Evolutionary conservation across 371 early-diverging fungal species (phyloP).

Genomic region (Lichtheimia ornata): DNA sequence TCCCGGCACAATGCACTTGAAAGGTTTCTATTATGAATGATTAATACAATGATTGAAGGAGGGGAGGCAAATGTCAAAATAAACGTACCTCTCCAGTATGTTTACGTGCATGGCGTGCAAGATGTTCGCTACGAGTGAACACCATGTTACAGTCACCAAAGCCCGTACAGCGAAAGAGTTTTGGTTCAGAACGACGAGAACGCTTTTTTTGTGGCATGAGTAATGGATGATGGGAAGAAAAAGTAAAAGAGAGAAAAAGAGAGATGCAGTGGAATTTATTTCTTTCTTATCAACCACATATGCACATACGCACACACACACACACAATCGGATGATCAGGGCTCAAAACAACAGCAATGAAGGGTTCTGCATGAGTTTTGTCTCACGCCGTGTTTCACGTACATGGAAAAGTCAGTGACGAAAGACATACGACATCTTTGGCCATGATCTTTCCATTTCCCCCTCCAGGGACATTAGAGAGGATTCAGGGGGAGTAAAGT

Average conservation of each 20-base stretch:
- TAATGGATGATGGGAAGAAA: neutral
- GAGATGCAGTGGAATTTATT: conserved; percentile 1
- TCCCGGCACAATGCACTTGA: conserved; percentile 57
- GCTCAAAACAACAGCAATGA: neutral
- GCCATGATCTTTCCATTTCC: no score
- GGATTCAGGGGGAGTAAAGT: no score
- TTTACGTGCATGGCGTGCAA: conserved; percentile 54
- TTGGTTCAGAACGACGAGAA: conserved; percentile 25
- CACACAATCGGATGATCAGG: neutral
- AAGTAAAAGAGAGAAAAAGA: neutral
- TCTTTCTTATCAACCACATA: neutral
- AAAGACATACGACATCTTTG: no score
- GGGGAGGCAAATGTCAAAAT: neutral
- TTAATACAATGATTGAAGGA: neutral
- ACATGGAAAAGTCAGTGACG: conserved; percentile 1
- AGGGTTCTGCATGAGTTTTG: conserved; percentile 1
- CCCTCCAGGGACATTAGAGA: no score
- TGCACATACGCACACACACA: no score
- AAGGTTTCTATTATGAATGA: conserved; percentile 44
- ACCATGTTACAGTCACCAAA: conserved; percentile 61
- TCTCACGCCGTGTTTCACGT: conserved; percentile 3
- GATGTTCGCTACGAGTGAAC: conserved; percentile 63
- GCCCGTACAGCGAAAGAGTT: conserved; percentile 61
- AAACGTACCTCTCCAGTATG: conserved; percentile 58
- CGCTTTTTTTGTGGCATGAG: conserved; percentile 1